Base-by-base conservation (phyloP, 2,329 filamentous ascomycete genomes). In the Incumbomyces lentus region DNA sequence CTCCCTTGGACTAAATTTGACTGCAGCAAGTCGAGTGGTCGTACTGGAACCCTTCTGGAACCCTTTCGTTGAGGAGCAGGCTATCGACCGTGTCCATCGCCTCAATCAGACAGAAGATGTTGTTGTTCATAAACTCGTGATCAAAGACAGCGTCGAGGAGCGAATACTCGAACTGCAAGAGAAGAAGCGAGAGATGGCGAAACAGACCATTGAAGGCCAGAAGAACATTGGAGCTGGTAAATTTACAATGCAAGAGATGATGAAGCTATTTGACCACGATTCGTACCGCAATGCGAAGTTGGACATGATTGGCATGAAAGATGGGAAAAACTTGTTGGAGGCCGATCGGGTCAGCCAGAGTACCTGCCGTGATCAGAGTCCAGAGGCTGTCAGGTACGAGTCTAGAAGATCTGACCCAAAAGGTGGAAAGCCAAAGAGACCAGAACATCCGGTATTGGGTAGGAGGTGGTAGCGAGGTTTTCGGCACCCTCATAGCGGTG, bases 1-100 rank as follows among this genome's bases (percentile, higher is more conserved):
- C 53, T 89, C 86, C 41, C 67, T 98, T 38, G 92, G 92, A 2
- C 78, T 98, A 22, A 98, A 98, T 64, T 72, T 98, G 44, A 98
- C 92, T 6, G 92, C 89, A 0, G 92, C 92, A 8, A 92, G 84
- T 52, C 78, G 92, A 14, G 92, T 98, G 2, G 81, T 98, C 44
- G 94, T 98, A 56, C 73, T 98, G 36, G 92, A 98, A 65, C 92
- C 92, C 0, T 98, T 98, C 66, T 98, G 92, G 92, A 98, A 98
- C 64, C 92, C 88, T 2, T 98, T 98, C 60, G 87, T 98, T 30
- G 92, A 98, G 70, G 92, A 98, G 64, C 92, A 98, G 72, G 92
- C 92, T 40, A 98, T 98, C 57, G 92, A 98, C 65, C 87, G 92
- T 46, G 92, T 98, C 19, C 92, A 98, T 63, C 87, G 92, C n/a